phyloP scores from a whole-genome alignment of 768 basidiomycete genomes.

The Lactarius quietus region DNA sequence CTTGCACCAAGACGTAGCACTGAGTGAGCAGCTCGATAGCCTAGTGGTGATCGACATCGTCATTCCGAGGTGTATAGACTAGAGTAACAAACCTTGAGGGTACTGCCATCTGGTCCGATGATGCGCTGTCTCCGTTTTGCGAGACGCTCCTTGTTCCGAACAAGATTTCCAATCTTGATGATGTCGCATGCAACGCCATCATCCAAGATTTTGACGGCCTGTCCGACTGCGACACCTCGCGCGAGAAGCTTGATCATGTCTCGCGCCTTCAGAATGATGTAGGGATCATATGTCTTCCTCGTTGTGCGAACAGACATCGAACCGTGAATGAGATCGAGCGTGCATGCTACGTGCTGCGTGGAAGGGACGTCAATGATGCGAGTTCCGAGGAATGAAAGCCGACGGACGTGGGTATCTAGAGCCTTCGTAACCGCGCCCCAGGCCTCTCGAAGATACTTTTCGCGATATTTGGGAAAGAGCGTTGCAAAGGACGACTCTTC shows the following conservation, averaged over 20 bases:
- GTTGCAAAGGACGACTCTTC: conserved; percentile 99
- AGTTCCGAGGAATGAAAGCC: conserved; percentile 22
- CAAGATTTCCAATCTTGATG: conserved; percentile 93
- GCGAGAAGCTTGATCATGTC: conserved; percentile 95
- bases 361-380: not conserved
- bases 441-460: conserved; percentile 91
- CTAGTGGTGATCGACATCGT: conserved; percentile 39
- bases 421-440: conserved; percentile 90
- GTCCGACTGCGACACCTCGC: conserved; percentile 79
- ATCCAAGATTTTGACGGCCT: conserved; percentile 87
- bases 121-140: conserved; percentile 95
- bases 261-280: conserved; percentile 91
- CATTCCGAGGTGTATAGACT: not conserved
- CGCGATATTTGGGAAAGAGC: conserved; percentile 96
- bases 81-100: conserved; percentile 70
- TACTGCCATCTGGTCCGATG: conserved; percentile 96
- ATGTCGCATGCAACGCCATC: conserved; percentile 93
- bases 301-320: conserved; percentile 98
- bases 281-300: conserved; percentile 95
- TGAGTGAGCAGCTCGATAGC: conserved; percentile 95
- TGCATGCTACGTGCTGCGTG: conserved; percentile 78
- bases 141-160: conserved; percentile 94
- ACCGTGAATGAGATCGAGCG: conserved; percentile 92
- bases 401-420: conserved; percentile 79
- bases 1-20: conserved; percentile 97